Base-by-base conservation (phyloP, 2,329 filamentous ascomycete genomes). In the Neopestalotiopsis sp. region DNA sequence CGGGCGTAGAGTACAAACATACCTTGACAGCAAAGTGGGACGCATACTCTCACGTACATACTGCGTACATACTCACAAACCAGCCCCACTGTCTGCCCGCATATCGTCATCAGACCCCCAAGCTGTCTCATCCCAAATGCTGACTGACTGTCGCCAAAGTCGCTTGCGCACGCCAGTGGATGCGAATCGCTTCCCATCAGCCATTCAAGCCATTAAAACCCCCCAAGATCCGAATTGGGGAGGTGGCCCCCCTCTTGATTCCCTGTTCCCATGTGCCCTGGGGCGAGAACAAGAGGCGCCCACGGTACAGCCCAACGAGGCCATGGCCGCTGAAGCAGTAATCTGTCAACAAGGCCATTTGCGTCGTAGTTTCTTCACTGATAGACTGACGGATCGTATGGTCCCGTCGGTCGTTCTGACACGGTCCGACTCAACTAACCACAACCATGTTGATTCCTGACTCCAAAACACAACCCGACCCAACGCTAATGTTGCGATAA, bases 41-140 rank as follows among this genome's bases (percentile, higher is more conserved):
- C 34, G 34, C 34, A 38, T 6, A 38, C 34, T 7, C 34, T 38
- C 34, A 38, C 24, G 24, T 28, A 28, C 24, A 28, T 28, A 28
- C 24, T 28, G 24, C 24, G 24, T 28, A 28, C 34, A 38, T 38
- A 38, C 34, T 38, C 34, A 38, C 34, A 38, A 1, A 38, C 34
- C 34, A 17, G 45, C 17, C 45, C 45, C 45, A 20, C 45, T 9
- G 45, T 9, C 45, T 9, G 45, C 20, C n/a, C 17, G 59, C 59
- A 62, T 40, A 62, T 62, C 59, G 59, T 62, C 59, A 62, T 62
- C 59, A 32, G 59, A 62, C 59, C 59, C 59, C 30, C 17, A 12
- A n/a, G 17, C 34, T 30, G 59, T 62, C 59, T 62, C 59, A 62
- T 30, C 32, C 59, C 30, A 20, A 28, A 9, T 13, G n/a, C 20